These are phyloP conservation scores for Acacia concinna DNA, from an alignment of 331 rosid species.

Conservation along the genomic window DNA sequence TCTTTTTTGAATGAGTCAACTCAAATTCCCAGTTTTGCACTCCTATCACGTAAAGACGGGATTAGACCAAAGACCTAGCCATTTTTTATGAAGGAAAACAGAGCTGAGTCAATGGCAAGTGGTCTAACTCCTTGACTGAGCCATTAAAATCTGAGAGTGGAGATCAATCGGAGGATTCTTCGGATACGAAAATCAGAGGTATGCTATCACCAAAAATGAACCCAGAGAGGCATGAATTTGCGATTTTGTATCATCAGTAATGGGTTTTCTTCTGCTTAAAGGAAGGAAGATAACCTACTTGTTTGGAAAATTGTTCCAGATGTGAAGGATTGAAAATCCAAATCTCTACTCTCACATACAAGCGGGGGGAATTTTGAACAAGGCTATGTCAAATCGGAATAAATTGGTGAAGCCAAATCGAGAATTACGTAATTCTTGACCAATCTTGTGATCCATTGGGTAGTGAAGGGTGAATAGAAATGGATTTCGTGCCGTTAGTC, in stretches of 20 bases:
- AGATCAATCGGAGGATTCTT: not conserved
- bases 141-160: not conserved
- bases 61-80: not conserved
- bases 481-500: not conserved
- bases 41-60: not conserved
- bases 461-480: not conserved
- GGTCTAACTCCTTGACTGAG: not conserved
- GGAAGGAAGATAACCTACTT: not conserved
- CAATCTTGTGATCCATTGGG: not conserved
- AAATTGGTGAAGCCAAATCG: not conserved
- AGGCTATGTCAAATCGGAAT: not conserved
- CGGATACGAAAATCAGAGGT: not conserved
- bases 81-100: not conserved
- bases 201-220: not conserved
- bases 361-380: not conserved
- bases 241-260: not conserved
- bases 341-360: not conserved
- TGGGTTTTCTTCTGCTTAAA: not conserved
- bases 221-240: not conserved
- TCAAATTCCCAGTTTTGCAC: not conserved
- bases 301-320: not conserved
- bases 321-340: not conserved
- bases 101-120: not conserved
- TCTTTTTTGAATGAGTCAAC: not conserved
- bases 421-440: not conserved